Evolutionary conservation across 106 monocot species (phyloP), one percentile per base, ranked within the genome.

Genomic region (Cymbidium sinense): DNA sequence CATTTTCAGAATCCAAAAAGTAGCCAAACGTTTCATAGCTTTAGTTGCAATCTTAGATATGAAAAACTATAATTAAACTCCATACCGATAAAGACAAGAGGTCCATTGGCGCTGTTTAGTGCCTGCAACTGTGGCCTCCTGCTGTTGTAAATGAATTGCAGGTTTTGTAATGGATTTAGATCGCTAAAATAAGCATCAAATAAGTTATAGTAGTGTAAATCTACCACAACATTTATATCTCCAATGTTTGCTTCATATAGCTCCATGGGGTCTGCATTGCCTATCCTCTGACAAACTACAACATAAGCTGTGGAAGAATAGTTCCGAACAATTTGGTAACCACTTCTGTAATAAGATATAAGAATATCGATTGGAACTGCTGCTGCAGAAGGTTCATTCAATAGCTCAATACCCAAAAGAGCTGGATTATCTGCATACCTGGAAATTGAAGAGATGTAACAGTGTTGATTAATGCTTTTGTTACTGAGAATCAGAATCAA

Each of bases 231-330:
- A 75, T 92, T 91, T 75, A 79, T 82, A 50, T 70, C 76, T 8
- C 91, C 94, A 75, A 95, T 83, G 41, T 89, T 84, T 81, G 91
- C 91, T 73, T 87, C 84, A 80, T 82, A 91, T 37, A 95, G 86
- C 71, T 95, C 95, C 37, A 95, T 79, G 61, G 91, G 91, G 55
- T 95, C 89, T 78, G 89, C 91, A 83, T 90, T 90, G 69, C 95
- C 95, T 76, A 95, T 95, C 81, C 95, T 89, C 70, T 95, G 91
- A 77, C 91, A 95, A 25, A 89, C 41, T 80, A 95, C 85, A 55
- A 95, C 91, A 88, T 88, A 95, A 69, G 81, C 88, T 43, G 82
- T 80, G 12, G 84, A 85, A 4, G 95, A 92, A 77, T 95, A 88
- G 41, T 75, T 84, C 43, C 92, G 84, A 65, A 95, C 89, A 76